Base-by-base conservation (phyloP, 2,329 filamentous ascomycete genomes). In the Elsinoe fawcettii region DNA sequence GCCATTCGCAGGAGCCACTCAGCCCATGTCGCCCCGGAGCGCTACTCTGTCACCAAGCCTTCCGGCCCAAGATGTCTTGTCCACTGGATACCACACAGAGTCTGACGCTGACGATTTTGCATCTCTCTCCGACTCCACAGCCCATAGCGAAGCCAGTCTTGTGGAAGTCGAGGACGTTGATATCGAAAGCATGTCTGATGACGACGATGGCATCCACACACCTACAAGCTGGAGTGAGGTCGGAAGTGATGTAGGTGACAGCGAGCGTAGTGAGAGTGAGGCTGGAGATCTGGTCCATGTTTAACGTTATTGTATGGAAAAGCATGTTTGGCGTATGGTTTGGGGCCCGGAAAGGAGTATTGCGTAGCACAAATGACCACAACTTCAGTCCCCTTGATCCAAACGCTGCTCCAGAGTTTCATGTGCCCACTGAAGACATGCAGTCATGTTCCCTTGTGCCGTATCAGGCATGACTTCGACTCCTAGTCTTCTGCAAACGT, bases 371-470 rank as follows among this genome's bases (percentile, higher is more conserved):
- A 37, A 37, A 37, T 12, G 34, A 37, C 11, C 34, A 12, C 34
- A 12, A 3, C n/a, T 5, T 55, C 39, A 55, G 22, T 43, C 20
- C n/a, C 34, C n/a, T 11, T 6, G 7, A 22, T 39, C 11, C n/a
- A 55, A 14, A 14, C 39, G 5, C 7, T 37, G 47, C 14, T 64
- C 58, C 6, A 69, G 55, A 8, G 66, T 60, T 1, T 59, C 60
- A 59, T 66, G 62, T 61, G 74, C 75, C 76, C 76, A 61, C 61
- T 72, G 44, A 60, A 66, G 30, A 69, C 67, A 61, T 53, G 63
- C 58, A 63, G 59, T 74, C 68, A 72, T 69, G 58, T 67, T 62
- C 3, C 57, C 60, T 39, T 66, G 63, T 16, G 65, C 65, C 1
- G 61, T 58, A 20, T 57, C 53, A 3, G 69, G 67, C 63, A 68